Evolutionary conservation across 2,329 filamentous ascomycete genomes (phyloP).

Genomic region (Botryotinia calthae): DNA sequence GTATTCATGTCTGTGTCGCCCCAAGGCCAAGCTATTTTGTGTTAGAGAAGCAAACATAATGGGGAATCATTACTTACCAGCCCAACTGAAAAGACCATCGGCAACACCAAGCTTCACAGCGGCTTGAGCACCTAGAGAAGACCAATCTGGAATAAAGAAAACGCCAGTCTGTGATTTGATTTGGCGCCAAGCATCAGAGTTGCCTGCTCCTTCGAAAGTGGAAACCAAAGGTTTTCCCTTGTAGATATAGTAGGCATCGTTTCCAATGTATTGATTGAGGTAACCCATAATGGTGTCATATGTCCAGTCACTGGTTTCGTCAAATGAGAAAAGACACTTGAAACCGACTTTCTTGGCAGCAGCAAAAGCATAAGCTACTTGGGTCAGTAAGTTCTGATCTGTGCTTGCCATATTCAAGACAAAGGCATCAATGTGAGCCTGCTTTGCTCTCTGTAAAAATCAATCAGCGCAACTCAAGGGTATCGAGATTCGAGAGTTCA

Average conservation of each 20-base stretch:
- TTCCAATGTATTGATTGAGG: background rate
- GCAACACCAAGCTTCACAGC: background rate
- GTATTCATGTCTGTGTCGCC: slow-evolving; percentile 26
- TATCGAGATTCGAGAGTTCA: background rate
- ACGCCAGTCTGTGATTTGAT: slow-evolving; percentile 8
- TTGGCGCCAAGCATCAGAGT: background rate
- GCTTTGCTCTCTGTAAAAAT: background rate
- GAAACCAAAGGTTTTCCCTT: slow-evolving; percentile 6
- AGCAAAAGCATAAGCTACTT: background rate
- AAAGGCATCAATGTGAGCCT: background rate
- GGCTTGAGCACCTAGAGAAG: slow-evolving; percentile 4
- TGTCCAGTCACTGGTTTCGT: background rate
- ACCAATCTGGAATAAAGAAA: slow-evolving; percentile 10
- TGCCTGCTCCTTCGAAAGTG: slow-evolving; percentile 6
- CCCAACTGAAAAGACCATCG: slow-evolving; percentile 11
- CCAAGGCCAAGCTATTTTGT: slow-evolving; percentile 25
- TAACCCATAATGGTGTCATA: background rate
- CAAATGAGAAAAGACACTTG: slow-evolving; percentile 1
- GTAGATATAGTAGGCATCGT: background rate
- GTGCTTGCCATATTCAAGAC: background rate
- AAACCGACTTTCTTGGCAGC: background rate
- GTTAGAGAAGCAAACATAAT: background rate
- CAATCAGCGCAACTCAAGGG: background rate
- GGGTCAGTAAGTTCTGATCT: background rate
- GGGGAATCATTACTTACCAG: background rate